These are phyloP conservation scores for Fraxinus paxiana DNA, from an alignment of 305 asterid species.

Conservation along the genomic window DNA sequence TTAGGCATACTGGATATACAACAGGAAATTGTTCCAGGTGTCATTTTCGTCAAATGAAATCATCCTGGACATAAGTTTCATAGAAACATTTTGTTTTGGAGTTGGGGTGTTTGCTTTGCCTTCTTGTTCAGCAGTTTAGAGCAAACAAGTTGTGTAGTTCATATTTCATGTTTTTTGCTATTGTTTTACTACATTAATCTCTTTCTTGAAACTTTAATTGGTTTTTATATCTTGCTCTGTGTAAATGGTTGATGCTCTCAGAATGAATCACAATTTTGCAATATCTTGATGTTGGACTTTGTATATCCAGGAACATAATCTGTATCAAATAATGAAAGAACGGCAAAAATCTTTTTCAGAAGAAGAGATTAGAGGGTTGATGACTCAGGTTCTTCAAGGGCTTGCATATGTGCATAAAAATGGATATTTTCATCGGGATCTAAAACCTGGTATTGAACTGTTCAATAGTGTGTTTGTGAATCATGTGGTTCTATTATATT, in stretches of 20 bases:
- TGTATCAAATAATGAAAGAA: conserved; percentile 81
- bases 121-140: background rate
- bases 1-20: background rate
- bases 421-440: conserved; percentile 83
- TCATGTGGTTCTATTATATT: conserved; percentile 1
- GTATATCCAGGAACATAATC: conserved; percentile 61
- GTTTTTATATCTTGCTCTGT: background rate
- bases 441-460: conserved; percentile 78
- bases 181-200: background rate
- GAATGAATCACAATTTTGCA: background rate
- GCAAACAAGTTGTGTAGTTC: background rate
- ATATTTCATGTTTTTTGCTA: background rate
- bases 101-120: background rate
- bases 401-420: conserved; percentile 74
- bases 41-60: background rate
- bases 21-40: background rate
- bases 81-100: background rate
- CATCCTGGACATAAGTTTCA: background rate
- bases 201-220: conserved; percentile 4
- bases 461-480: conserved; percentile 14
- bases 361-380: conserved; percentile 71
- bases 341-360: conserved; percentile 62
- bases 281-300: conserved; percentile 18
- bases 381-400: conserved; percentile 86
- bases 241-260: background rate